A percentile compares a stretch with the other conserved stretches of the same genome.
Conservation (phyloP, 73 alveolate genomes). For the Stentor coeruleus region DNA sequence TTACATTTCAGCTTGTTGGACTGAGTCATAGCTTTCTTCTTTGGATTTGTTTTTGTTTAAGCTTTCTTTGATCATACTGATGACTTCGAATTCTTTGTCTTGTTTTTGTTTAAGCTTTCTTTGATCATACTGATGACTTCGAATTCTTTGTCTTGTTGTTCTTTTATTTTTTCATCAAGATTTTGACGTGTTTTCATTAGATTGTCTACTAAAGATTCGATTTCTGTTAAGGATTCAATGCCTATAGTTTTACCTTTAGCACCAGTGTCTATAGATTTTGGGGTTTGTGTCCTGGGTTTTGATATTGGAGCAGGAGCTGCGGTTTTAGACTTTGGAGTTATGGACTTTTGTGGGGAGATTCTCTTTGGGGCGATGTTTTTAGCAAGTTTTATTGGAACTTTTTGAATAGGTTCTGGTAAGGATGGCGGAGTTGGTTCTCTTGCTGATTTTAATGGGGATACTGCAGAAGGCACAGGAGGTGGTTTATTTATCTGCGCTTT, state of each 20-base stretch:
- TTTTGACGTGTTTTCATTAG: neutral
- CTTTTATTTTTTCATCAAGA: conserved; percentile 1
- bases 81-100: conserved; percentile 4
- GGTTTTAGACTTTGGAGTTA: neutral
- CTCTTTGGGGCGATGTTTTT: neutral
- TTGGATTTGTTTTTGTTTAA: neutral
- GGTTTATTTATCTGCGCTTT: neutral
- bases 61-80: neutral
- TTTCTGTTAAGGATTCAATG: neutral
- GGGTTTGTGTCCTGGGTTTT: neutral
- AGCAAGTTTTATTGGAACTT: neutral
- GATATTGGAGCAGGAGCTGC: neutral
- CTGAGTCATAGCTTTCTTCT: neutral
- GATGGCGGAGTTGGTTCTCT: conserved; percentile 3
- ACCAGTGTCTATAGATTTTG: neutral
- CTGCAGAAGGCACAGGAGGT: neutral
- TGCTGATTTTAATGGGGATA: neutral
- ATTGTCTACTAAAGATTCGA: neutral
- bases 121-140: conserved; percentile 3
- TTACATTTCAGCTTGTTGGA: conserved; percentile 22
- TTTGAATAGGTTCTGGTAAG: neutral
- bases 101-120: neutral
- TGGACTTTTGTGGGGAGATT: neutral
- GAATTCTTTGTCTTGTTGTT: conserved; percentile 14
- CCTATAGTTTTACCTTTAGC: neutral